phyloP scores from a whole-genome alignment of 2,329 filamentous ascomycete genomes.

The Ciborinia camelliae region DNA sequence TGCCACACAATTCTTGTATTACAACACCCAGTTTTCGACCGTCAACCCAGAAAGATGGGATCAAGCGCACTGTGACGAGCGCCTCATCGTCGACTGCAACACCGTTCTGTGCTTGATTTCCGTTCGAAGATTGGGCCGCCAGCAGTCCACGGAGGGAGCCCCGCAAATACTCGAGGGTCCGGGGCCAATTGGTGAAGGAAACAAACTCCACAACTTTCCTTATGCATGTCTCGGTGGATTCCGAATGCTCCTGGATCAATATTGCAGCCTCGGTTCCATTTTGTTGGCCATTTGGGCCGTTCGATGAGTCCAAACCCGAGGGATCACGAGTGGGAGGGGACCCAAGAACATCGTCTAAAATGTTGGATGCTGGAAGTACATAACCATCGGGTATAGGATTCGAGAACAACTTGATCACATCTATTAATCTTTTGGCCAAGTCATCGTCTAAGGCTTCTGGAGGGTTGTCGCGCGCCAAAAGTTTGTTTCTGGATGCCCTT shows the following conservation, averaged over 20 bases:
- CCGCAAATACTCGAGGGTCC: conserved; percentile 57
- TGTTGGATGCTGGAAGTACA: conserved; percentile 52
- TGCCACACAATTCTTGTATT: conserved; percentile 64
- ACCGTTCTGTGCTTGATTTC: conserved; percentile 28
- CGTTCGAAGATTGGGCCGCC: conserved; percentile 31
- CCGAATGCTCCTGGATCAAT: conserved; percentile 34
- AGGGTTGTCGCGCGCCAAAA: conserved; percentile 26
- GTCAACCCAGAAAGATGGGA: conserved; percentile 64
- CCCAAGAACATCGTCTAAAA: conserved; percentile 49
- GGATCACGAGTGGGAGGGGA: conserved; percentile 34
- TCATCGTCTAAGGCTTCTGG: conserved; percentile 45
- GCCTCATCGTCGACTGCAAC: conserved; percentile 38
- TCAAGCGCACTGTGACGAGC: conserved; percentile 54
- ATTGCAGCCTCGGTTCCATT: conserved; percentile 33
- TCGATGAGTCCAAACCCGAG: conserved; percentile 22
- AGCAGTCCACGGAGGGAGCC: conserved; percentile 38
- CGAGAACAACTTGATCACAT: conserved; percentile 54
- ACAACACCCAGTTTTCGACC: conserved; percentile 57
- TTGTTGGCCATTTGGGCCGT: conserved; percentile 32
- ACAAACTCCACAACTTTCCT: conserved; percentile 60
- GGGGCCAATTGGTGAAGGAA: conserved; percentile 61
- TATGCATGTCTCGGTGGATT: conserved; percentile 53
- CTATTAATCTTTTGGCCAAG: conserved; percentile 54
- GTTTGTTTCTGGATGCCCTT: conserved; percentile 31
- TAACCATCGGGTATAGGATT: conserved; percentile 57